A percentile compares a stretch with the other conserved stretches of the same genome.
Conservation (phyloP, 139 green algal species). For the Chara braunii region DNA sequence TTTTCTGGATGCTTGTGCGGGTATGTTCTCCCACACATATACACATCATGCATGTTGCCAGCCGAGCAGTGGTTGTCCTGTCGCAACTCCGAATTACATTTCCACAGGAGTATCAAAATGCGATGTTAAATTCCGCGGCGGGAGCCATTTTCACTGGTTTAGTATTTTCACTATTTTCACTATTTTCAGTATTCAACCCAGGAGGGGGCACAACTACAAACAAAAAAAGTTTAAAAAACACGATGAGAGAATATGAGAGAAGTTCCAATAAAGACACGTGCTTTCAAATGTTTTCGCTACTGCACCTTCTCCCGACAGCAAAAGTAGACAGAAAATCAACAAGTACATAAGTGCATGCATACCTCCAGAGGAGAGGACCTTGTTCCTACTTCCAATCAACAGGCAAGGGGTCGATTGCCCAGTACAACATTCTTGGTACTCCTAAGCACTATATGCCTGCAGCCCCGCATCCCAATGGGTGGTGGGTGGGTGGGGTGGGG, state of each 20-base stretch:
- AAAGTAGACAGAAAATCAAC: constrained; percentile 6
- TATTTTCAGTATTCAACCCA: not conserved
- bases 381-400: not conserved
- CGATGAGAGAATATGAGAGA: not conserved
- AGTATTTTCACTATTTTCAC: not conserved
- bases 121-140: too few relatives aligned
- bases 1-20: too few relatives aligned
- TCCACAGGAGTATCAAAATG: too few relatives aligned
- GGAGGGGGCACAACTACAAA: not conserved
- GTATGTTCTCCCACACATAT: too few relatives aligned
- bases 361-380: not conserved
- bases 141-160: not conserved
- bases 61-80: too few relatives aligned
- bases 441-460: too few relatives aligned
- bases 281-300: not conserved
- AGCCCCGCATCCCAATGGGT: too few relatives aligned
- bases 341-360: constrained; percentile 1
- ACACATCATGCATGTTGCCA: too few relatives aligned
- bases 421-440: too few relatives aligned
- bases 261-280: not conserved
- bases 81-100: too few relatives aligned
- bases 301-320: constrained; percentile 7
- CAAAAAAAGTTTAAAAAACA: not conserved
- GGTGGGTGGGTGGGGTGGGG: not conserved
- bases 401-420: not conserved